These are phyloP conservation scores for Rhizopogon sp. DNA, from an alignment of 768 basidiomycete species.

Conservation along the genomic window DNA sequence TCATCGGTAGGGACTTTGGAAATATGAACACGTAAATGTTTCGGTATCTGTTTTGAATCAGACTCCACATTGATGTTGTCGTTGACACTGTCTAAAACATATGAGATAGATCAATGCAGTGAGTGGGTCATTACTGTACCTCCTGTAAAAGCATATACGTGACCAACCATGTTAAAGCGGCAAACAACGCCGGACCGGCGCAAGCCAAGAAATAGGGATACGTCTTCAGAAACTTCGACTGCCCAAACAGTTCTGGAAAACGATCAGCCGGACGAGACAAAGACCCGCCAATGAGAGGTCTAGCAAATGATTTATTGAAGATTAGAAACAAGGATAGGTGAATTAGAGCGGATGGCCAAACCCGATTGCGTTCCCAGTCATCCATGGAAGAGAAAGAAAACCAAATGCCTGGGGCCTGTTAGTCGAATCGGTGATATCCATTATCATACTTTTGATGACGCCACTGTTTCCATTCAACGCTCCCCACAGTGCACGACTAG, in stretches of 20 bases:
- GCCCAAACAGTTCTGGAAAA: conserved; percentile 55
- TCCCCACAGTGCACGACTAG: conserved; percentile 35
- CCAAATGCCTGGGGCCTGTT: conserved; percentile 38
- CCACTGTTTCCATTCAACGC: conserved; percentile 46
- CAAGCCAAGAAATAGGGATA: conserved; percentile 71
- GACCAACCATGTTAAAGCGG: conserved; percentile 41
- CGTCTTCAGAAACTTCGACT: conserved; percentile 47
- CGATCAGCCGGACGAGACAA: conserved; percentile 57
- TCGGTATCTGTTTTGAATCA: conserved; percentile 23
- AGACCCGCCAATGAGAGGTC: conserved; percentile 62
- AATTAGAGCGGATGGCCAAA: conserved; percentile 10
- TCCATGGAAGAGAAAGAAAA: conserved; percentile 48
- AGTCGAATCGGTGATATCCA: conserved; percentile 27
- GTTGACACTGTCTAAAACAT: neutral
- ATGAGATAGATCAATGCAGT: neutral
- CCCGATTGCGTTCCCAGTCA: conserved; percentile 33
- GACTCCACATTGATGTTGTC: conserved; percentile 26
- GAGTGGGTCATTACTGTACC: conserved; percentile 13
- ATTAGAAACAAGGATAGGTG: neutral
- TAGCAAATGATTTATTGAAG: conserved; percentile 16
- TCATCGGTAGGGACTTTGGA: neutral
- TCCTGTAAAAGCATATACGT: conserved; percentile 49
- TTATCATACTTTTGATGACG: conserved; percentile 36
- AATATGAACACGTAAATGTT: neutral
- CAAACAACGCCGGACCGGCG: conserved; percentile 51